phyloP scores from a whole-genome alignment of 129 eudicot species.

The Pseudognaphalium luteoalbum region DNA sequence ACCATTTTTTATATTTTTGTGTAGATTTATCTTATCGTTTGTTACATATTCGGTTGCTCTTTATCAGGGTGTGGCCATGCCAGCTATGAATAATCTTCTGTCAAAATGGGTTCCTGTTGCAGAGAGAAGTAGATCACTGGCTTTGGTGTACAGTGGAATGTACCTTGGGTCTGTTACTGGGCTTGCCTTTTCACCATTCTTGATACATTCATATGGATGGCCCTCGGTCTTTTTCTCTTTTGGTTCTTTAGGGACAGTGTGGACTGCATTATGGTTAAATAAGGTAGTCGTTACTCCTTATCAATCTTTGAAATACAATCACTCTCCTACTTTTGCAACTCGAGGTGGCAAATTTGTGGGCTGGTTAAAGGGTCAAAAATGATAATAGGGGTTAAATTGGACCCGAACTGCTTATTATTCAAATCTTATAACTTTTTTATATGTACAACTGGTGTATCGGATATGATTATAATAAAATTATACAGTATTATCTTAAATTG shows the following conservation, averaged over 20 bases:
- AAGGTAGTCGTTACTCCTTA: constrained; percentile 40
- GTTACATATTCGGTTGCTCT: constrained; percentile 8
- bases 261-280: constrained; percentile 73
- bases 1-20: background rate
- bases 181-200: constrained; percentile 77
- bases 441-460: background rate
- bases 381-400: background rate
- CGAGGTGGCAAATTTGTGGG: background rate
- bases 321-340: constrained; percentile 3
- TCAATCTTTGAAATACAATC: background rate
- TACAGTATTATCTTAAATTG: background rate
- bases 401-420: background rate
- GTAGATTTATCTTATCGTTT: background rate
- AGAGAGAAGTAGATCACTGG: constrained; percentile 89
- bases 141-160: constrained; percentile 89
- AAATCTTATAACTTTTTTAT: background rate
- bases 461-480: background rate
- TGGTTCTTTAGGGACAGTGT: constrained; percentile 85
- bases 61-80: constrained; percentile 90
- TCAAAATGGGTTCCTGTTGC: constrained; percentile 90
- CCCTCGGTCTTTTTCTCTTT: constrained; percentile 87
- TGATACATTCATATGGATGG: constrained; percentile 81
- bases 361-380: background rate
- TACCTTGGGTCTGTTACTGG: constrained; percentile 91
- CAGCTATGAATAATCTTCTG: constrained; percentile 83